These are phyloP conservation scores for Tetrahymena elliotti DNA, from an alignment of 73 alveolate genomes.

Conservation along the genomic window DNA sequence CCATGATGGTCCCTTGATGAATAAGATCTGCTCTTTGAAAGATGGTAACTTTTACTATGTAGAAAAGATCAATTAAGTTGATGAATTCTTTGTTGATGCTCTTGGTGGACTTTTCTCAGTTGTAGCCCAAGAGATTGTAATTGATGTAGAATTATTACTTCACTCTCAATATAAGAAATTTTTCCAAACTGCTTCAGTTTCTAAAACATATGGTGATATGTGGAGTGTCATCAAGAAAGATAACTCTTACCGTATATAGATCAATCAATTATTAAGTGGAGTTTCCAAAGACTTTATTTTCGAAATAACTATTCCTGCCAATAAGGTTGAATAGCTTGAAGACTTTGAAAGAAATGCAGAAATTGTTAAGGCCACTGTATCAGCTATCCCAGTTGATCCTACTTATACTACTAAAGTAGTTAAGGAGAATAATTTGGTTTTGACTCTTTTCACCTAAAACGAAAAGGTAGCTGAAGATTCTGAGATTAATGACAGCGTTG, in stretches of 20 bases:
- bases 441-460: conserved; percentile 7
- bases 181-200: neutral
- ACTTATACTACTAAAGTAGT: neutral
- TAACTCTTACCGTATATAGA: neutral
- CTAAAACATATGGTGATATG: conserved; percentile 36
- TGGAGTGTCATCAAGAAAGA: conserved; percentile 4
- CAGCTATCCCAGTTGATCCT: neutral
- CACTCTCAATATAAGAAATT: neutral
- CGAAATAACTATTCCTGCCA: conserved; percentile 9
- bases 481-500: conserved; percentile 31
- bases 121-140: conserved; percentile 8
- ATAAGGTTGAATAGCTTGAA: neutral
- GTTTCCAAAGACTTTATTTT: conserved; percentile 19
- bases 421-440: neutral
- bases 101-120: conserved; percentile 33
- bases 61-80: conserved; percentile 7
- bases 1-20: conserved; percentile 40
- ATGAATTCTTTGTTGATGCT: conserved; percentile 46
- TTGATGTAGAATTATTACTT: conserved; percentile 6
- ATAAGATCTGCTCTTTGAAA: conserved; percentile 9
- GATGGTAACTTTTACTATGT: conserved; percentile 47
- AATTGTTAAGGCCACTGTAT: neutral
- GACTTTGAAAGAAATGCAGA: neutral
- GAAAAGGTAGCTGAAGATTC: conserved; percentile 11
- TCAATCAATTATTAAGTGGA: conserved; percentile 11